These are phyloP conservation scores for Starmerella riodocensis DNA, from an alignment of 805 yeast species.

Conservation along the genomic window DNA sequence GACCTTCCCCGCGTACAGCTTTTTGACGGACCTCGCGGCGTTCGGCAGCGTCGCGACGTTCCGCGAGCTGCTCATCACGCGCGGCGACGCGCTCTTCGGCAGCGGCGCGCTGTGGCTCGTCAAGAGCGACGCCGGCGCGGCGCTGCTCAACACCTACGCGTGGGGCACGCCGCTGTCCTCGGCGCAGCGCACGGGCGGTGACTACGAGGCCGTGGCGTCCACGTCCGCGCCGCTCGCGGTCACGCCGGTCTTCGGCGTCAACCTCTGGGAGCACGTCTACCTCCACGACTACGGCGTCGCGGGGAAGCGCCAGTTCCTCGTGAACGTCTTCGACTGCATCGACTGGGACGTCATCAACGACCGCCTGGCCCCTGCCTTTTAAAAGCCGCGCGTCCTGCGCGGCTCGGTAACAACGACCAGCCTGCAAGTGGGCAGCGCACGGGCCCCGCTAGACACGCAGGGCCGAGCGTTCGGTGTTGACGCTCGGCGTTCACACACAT, in stretches of 20 bases:
- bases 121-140: slow-evolving; percentile 36
- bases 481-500: no score
- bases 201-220: slow-evolving; percentile 6
- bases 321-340: slow-evolving; percentile 60
- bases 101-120: slow-evolving; percentile 93
- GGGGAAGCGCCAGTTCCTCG: slow-evolving; percentile 60
- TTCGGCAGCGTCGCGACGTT: slow-evolving; percentile 75
- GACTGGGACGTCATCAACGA: slow-evolving; percentile 50
- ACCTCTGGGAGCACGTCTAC: slow-evolving; percentile 79
- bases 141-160: slow-evolving; percentile 76
- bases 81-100: slow-evolving; percentile 69
- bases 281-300: slow-evolving; percentile 69
- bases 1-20: slow-evolving; percentile 9
- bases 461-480: no score
- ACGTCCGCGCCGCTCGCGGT: slow-evolving; percentile 7
- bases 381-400: neutral
- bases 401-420: no score
- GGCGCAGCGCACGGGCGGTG: slow-evolving; percentile 4
- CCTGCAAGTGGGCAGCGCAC: no score
- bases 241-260: slow-evolving; percentile 56
- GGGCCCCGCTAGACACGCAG: no score
- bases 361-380: slow-evolving; percentile 8
- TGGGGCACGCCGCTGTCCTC: slow-evolving; percentile 65
- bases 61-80: slow-evolving; percentile 55
- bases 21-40: slow-evolving; percentile 27